A percentile compares a stretch with the other conserved stretches of the same genome.
phyloP scores from a whole-genome alignment of 352 stramenopile species.

The Peronospora destructor region DNA sequence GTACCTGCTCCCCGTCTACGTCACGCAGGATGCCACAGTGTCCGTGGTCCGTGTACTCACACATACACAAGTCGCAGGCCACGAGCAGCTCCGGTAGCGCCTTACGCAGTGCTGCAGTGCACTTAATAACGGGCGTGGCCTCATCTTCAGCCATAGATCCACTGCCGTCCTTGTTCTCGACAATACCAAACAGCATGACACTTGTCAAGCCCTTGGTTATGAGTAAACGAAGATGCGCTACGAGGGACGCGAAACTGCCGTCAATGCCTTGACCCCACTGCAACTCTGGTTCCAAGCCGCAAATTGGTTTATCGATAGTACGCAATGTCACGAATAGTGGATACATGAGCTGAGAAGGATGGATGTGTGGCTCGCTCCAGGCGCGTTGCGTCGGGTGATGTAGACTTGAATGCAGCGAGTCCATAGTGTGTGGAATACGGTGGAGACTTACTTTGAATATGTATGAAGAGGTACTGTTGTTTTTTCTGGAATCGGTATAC shows the following conservation, averaged over 20 bases:
- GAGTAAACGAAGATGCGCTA: slow-evolving; percentile 62
- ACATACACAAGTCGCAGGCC: slow-evolving; percentile 86
- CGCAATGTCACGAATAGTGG: slow-evolving; percentile 83
- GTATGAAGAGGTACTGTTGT: no score
- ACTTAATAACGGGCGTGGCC: slow-evolving; percentile 76
- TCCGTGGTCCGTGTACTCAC: slow-evolving; percentile 87
- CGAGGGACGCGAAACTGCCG: slow-evolving; percentile 61
- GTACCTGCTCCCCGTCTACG: slow-evolving; percentile 92
- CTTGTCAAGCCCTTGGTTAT: slow-evolving; percentile 68
- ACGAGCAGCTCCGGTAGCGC: slow-evolving; percentile 73
- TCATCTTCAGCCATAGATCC: slow-evolving; percentile 67
- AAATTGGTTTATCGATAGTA: slow-evolving; percentile 61
- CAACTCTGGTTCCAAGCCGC: slow-evolving; percentile 74
- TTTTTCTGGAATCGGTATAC: no score
- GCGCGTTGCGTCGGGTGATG: slow-evolving; percentile 73
- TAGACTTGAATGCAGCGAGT: slow-evolving; percentile 70
- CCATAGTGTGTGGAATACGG: no score
- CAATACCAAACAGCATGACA: slow-evolving; percentile 87
- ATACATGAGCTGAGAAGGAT: slow-evolving; percentile 86
- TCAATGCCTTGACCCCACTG: slow-evolving; percentile 74
- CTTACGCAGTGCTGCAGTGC: slow-evolving; percentile 51
- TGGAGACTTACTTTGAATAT: no score
- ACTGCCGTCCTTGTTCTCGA: slow-evolving; percentile 73
- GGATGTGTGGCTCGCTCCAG: slow-evolving; percentile 84
- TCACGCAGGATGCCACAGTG: slow-evolving; percentile 75